Base-by-base conservation (phyloP, 2,329 filamentous ascomycete species). In the Leptographium lundbergii region DNA sequence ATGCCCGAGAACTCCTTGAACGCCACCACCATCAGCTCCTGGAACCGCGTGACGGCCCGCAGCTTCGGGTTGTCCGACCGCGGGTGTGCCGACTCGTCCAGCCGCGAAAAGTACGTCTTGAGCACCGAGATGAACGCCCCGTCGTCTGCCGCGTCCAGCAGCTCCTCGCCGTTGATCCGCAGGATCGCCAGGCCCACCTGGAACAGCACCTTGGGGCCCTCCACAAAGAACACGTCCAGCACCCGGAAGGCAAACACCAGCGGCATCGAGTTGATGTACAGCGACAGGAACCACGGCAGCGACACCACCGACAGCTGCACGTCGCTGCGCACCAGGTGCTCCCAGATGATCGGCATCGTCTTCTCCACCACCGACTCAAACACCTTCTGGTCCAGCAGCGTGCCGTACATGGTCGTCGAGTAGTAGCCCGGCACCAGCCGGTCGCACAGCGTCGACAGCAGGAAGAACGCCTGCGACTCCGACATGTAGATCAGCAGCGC, bases 261-360 rank as follows among this genome's bases (percentile, higher is more conserved):
- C 5, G 94, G 94, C 94, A 99, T 99, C 1, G 92, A 97, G 79
- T 99, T 99, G 77, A 99, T 95, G 73, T 97, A 99, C 22, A 99
- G 79, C 6, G 92, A 97, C 59, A 99, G 79, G 70, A 99, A 99
- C 94, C 94, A 99, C 3, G 94, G 94, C 51, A 99, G 79, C 11
- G 92, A 97, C 19, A 97, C 94, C 39, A 99, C 94, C 0, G 94
- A 97, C 24, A 99, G 82, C 71, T 99, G 95, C 25, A 99, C 91
- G 68, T 99, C 94, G 61, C 88, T 94, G 74, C 94, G 95, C 64
- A 91, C 88, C n/a, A 99, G 82, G 68, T 99, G 94, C 25, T 97
- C 92, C 91, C 94, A 99, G 19, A 99, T 81, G 60, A 99, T 87
- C 1, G 94, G 94, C 91, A 99, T 97, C 1, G 94, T 99, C 74